Percentiles rank a stretch among this genome's conserved stretches.
Evolutionary conservation across 2,329 filamentous ascomycete genomes (phyloP).

Genomic region (Westerdykella aurantiaca): DNA sequence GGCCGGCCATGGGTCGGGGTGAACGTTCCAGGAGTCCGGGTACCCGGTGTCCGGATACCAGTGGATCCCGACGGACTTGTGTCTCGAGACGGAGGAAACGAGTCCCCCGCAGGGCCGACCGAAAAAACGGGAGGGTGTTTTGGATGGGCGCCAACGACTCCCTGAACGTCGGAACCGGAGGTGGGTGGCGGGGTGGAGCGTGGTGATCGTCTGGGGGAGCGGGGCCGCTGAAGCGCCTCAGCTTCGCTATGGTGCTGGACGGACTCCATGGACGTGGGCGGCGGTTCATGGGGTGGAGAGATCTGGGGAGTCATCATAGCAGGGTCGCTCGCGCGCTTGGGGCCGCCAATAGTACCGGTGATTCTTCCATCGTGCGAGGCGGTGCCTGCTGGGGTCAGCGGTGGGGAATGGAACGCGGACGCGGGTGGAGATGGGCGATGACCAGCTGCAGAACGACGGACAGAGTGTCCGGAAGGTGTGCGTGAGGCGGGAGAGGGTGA

Average conservation of each 20-base stretch:
- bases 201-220: conserved; percentile 27
- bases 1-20: conserved; percentile 64
- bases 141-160: conserved; percentile 42
- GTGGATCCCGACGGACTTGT: conserved; percentile 58
- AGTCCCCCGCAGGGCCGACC: conserved; percentile 53
- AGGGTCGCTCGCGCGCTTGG: conserved; percentile 31
- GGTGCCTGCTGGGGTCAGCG: conserved; percentile 79
- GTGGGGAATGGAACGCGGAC: conserved; percentile 76
- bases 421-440: conserved; percentile 61
- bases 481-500: conserved; percentile 44
- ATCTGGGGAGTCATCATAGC: conserved; percentile 53
- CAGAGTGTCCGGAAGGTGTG: conserved; percentile 52
- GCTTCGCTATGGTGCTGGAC: conserved; percentile 17
- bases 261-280: conserved; percentile 40
- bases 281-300: conserved; percentile 52
- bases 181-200: conserved; percentile 37
- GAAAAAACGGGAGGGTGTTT: conserved; percentile 51
- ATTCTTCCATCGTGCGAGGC: conserved; percentile 50
- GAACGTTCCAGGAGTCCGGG: conserved; percentile 39
- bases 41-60: conserved; percentile 42
- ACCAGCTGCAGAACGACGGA: conserved; percentile 50
- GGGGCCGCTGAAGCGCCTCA: conserved; percentile 19
- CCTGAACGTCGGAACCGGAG: conserved; percentile 40
- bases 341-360: conserved; percentile 29
- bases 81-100: conserved; percentile 50